Conservation (phyloP, 768 basidiomycete genomes). For the Amanita rubescens region DNA sequence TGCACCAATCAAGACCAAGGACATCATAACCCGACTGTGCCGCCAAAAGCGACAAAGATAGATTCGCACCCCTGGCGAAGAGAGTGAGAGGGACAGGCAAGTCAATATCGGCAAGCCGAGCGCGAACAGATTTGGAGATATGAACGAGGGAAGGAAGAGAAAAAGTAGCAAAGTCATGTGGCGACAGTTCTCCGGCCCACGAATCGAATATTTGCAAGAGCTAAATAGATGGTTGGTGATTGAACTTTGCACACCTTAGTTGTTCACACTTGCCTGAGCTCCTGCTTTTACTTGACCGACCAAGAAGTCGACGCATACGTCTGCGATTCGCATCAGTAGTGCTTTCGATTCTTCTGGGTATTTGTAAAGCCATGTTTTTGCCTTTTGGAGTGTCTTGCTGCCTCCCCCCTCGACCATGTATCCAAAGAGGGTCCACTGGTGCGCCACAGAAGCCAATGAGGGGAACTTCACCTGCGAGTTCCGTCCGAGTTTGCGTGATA, state of each 20-base stretch:
- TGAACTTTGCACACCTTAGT: neutral
- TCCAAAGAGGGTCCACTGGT: slow-evolving; percentile 95
- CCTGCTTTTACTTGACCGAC: slow-evolving; percentile 93
- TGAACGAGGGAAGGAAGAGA: slow-evolving; percentile 72
- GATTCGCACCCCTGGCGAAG: slow-evolving; percentile 92
- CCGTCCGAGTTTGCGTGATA: slow-evolving; percentile 75
- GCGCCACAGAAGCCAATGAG: slow-evolving; percentile 97
- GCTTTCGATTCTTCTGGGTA: slow-evolving; percentile 79
- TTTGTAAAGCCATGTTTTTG: slow-evolving; percentile 92
- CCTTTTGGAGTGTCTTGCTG: slow-evolving; percentile 83
- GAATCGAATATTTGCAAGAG: slow-evolving; percentile 97
- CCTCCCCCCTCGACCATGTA: slow-evolving; percentile 99
- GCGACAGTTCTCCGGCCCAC: slow-evolving; percentile 89
- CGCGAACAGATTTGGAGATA: slow-evolving; percentile 65
- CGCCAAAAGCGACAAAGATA: slow-evolving; percentile 54
- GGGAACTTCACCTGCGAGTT: slow-evolving; percentile 82
- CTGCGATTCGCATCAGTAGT: slow-evolving; percentile 74
- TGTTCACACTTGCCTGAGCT: slow-evolving; percentile 64
- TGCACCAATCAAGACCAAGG: slow-evolving; percentile 88
- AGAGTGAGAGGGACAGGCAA: slow-evolving; percentile 70
- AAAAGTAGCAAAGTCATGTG: slow-evolving; percentile 77
- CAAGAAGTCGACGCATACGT: slow-evolving; percentile 83
- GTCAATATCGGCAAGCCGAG: slow-evolving; percentile 50
- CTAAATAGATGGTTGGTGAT: slow-evolving; percentile 30
- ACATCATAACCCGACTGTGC: slow-evolving; percentile 73